Percentiles rank a stretch among this genome's conserved stretches.
Conservation (phyloP, 305 asterid genomes). For the Solanum hybrid region DNA sequence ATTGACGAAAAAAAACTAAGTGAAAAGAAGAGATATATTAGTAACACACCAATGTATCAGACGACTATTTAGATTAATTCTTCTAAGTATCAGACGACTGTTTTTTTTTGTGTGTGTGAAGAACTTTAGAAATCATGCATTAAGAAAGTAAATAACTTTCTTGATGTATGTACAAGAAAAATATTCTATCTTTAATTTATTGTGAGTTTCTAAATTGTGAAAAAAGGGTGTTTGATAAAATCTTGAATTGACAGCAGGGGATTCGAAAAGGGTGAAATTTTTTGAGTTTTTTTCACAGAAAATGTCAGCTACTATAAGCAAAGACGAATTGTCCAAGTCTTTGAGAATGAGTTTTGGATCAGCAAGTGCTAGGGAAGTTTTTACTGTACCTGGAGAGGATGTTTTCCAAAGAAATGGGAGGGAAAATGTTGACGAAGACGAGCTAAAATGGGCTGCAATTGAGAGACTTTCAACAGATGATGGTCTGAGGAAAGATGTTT, state of each 20-base stretch:
- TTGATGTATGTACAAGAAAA: background rate
- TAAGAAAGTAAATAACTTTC: background rate
- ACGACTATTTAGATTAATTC: background rate
- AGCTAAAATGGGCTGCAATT: constrained; percentile 85
- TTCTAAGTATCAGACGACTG: no score
- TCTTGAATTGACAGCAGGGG: background rate
- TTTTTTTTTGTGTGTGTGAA: background rate
- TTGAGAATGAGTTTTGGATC: constrained; percentile 40
- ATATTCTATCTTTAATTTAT: background rate
- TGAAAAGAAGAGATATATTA: background rate
- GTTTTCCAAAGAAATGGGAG: constrained; percentile 60
- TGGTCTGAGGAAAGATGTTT: constrained; percentile 61
- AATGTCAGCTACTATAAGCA: constrained; percentile 30
- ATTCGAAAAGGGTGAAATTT: background rate
- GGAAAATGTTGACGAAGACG: constrained; percentile 68
- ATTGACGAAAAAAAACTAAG: background rate
- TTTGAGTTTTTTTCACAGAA: background rate
- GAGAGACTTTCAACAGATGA: constrained; percentile 85
- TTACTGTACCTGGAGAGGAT: constrained; percentile 45
- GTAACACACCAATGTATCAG: background rate
- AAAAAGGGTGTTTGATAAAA: background rate
- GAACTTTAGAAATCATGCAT: background rate
- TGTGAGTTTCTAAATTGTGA: background rate
- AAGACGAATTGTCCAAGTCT: constrained; percentile 25
- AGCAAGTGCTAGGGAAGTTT: constrained; percentile 41